Evolutionary conservation across 2,329 filamentous ascomycete species (phyloP).

Genomic region (Neofusicoccum umdonicola): DNA sequence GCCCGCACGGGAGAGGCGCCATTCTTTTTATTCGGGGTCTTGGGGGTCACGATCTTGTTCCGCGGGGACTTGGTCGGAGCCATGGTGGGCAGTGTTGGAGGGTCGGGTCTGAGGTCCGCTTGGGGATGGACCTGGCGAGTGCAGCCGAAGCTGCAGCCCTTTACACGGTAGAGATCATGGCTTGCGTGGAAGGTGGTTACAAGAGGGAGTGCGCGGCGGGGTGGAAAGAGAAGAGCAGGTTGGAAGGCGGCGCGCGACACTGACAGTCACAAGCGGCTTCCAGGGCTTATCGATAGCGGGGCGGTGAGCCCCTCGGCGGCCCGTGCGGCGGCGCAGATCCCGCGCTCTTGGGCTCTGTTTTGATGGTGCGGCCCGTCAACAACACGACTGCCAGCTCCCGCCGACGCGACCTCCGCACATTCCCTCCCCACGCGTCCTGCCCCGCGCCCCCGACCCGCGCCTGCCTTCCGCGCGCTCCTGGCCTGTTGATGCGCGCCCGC

Average conservation of each 20-base stretch:
- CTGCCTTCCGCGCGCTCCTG: not conserved
- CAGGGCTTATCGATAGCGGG: conserved; percentile 14
- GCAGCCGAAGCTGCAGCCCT: conserved; percentile 49
- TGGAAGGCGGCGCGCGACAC: not conserved
- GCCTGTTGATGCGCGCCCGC: not conserved
- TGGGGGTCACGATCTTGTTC: conserved; percentile 38
- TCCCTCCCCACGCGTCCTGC: not conserved
- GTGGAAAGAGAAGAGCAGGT: not conserved
- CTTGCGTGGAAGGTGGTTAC: not conserved
- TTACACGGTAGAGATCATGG: conserved; percentile 35
- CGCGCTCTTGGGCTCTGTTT: not conserved
- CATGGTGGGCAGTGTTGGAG: conserved; percentile 41
- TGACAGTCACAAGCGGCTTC: not conserved
- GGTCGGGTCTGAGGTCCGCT: conserved; percentile 31
- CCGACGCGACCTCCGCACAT: not conserved
- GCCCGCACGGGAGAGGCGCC: not conserved
- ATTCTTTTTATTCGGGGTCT: conserved; percentile 31
- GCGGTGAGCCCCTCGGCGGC: not conserved
- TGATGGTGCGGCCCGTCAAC: not conserved
- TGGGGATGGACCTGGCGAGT: conserved; percentile 34
- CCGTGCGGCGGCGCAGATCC: too few species aligned
- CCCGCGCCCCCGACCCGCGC: not conserved
- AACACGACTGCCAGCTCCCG: not conserved
- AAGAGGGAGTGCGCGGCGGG: not conserved
- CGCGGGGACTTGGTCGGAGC: conserved; percentile 46